phyloP scores from a whole-genome alignment of 306 rosid genomes.

The Rosa lucieae region DNA sequence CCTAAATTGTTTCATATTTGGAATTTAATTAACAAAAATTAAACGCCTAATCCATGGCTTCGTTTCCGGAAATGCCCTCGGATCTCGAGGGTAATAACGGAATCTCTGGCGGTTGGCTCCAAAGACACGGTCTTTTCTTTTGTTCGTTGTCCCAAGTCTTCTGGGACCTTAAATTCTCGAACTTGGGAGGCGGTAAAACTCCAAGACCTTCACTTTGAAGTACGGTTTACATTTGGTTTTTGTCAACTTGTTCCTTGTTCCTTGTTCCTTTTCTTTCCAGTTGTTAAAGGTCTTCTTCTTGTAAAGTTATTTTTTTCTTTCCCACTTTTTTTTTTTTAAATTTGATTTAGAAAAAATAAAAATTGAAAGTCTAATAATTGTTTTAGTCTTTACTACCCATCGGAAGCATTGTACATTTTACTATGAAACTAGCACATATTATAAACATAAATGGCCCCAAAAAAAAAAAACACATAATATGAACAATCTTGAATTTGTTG shows the following conservation, averaged over 20 bases:
- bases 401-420: not conserved
- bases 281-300: not conserved
- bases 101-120: not conserved
- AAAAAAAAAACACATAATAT: not conserved
- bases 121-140: constrained; percentile 24
- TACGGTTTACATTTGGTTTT: not conserved
- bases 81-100: constrained; percentile 28
- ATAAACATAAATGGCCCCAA: not conserved
- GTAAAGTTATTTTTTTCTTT: not conserved
- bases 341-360: not conserved
- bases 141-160: constrained; percentile 19
- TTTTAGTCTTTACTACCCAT: not conserved
- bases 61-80: constrained; percentile 33
- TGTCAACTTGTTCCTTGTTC: not conserved
- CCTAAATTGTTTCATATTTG: constrained; percentile 24
- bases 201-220: not conserved
- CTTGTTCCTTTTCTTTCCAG: not conserved
- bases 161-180: constrained; percentile 21
- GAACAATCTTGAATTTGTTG: not conserved
- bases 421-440: not conserved
- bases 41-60: constrained; percentile 19
- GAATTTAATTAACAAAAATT: constrained; percentile 24
- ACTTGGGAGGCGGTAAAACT: constrained; percentile 39
- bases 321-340: not conserved
- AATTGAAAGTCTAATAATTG: not conserved